A percentile compares a stretch with the other conserved stretches of the same genome.
phyloP scores from a whole-genome alignment of 108 stramenopile genomes.

The Nannochloropsis oceanica region DNA sequence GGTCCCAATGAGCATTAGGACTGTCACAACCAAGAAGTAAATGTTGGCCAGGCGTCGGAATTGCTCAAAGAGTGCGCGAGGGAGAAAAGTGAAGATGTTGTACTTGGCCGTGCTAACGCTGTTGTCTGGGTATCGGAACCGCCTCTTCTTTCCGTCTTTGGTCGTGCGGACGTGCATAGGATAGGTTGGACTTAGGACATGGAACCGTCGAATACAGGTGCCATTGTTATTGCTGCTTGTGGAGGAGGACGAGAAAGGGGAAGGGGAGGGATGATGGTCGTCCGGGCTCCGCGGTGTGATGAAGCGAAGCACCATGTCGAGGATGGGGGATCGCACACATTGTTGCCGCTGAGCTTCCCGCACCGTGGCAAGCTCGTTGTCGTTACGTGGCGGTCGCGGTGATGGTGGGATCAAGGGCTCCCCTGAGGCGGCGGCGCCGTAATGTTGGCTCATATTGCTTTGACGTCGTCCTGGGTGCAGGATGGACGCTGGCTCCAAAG shows the following conservation, averaged over 20 bases:
- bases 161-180: background rate
- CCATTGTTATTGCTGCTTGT: background rate
- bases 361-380: background rate
- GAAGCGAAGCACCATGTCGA: background rate
- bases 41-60: conserved; percentile 62
- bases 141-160: background rate
- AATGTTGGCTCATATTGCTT: background rate
- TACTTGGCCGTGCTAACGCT: conserved; percentile 18
- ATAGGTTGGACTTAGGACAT: background rate
- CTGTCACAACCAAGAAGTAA: conserved; percentile 81
- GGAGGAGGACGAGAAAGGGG: background rate
- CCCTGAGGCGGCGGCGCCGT: background rate
- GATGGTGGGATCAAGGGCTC: background rate
- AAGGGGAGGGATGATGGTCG: background rate
- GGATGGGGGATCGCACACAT: background rate
- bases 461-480: too few relatives aligned
- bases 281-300: background rate
- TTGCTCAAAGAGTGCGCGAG: conserved; percentile 33
- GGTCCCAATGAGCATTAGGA: conserved; percentile 76
- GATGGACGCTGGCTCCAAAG: too few relatives aligned
- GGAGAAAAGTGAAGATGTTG: conserved; percentile 22
- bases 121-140: background rate
- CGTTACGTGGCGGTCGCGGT: background rate
- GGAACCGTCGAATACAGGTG: background rate
- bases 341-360: background rate